Conservation (phyloP, 768 basidiomycete species). For the Boletus sp. region DNA sequence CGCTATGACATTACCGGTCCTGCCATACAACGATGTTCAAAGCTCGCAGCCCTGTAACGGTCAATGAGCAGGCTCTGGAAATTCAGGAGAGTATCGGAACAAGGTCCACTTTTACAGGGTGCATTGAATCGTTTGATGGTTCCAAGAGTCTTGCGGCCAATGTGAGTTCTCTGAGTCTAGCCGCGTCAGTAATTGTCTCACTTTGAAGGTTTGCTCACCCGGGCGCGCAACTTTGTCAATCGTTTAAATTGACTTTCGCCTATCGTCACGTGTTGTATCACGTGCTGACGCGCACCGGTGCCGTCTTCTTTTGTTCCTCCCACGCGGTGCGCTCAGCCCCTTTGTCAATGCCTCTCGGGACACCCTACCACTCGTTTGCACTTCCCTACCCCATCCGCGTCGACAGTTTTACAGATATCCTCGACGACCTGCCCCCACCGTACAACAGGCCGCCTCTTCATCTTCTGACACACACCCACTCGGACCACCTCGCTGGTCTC, state of each 20-base stretch:
- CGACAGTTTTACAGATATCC: slow-evolving; percentile 66
- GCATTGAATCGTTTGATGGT: too few species aligned
- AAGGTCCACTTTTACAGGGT: too few species aligned
- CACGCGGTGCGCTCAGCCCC: slow-evolving; percentile 11
- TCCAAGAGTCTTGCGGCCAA: too few species aligned
- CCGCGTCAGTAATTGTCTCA: too few species aligned
- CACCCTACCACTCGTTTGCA: slow-evolving; percentile 74
- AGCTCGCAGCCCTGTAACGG: neutral
- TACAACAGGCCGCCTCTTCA: slow-evolving; percentile 48
- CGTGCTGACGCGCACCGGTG: neutral
- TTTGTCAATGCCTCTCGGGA: slow-evolving; percentile 64
- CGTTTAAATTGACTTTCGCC: too few species aligned
- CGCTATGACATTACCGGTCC: too few species aligned
- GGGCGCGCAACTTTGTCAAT: too few species aligned
- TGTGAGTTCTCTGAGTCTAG: too few species aligned
- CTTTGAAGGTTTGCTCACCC: too few species aligned
- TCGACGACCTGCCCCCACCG: slow-evolving; percentile 34
- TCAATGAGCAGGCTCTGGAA: too few species aligned
- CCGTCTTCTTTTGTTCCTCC: neutral
- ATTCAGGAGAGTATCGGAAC: too few species aligned
- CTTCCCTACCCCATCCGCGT: slow-evolving; percentile 83
- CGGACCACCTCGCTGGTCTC: slow-evolving; percentile 83
- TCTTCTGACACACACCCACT: slow-evolving; percentile 87
- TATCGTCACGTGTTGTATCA: neutral
- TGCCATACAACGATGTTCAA: neutral